A percentile compares a stretch with the other conserved stretches of the same genome.
Conservation (phyloP, 768 basidiomycete species). For the Termitomyces sp. region DNA sequence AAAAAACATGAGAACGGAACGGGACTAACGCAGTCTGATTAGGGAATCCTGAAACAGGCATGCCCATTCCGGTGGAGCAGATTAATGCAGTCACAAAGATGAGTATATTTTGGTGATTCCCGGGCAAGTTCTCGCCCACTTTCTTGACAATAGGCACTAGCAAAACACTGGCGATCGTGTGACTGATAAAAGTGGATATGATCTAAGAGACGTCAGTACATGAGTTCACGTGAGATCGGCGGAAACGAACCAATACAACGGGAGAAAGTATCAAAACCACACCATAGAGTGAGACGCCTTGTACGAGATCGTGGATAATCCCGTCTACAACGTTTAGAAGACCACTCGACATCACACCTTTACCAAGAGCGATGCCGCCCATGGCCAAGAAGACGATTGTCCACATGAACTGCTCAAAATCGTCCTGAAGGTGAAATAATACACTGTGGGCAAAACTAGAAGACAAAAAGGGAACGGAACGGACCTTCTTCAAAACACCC, state of each 20-base stretch:
- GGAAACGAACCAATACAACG: slow-evolving; percentile 58
- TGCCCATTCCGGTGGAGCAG: slow-evolving; percentile 96
- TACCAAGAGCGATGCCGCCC: slow-evolving; percentile 96
- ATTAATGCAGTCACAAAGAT: slow-evolving; percentile 92
- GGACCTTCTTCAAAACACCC: slow-evolving; percentile 88
- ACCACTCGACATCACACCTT: slow-evolving; percentile 88
- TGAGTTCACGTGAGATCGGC: slow-evolving; percentile 7
- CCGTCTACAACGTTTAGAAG: slow-evolving; percentile 76
- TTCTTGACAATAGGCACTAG: slow-evolving; percentile 95
- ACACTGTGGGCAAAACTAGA: background rate
- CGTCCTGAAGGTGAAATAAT: slow-evolving; percentile 52
- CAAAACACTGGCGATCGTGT: slow-evolving; percentile 93
- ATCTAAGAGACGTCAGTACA: slow-evolving; percentile 38
- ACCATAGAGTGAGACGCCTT: slow-evolving; percentile 59
- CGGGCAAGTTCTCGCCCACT: slow-evolving; percentile 77
- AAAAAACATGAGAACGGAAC: background rate
- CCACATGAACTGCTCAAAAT: slow-evolving; percentile 95
- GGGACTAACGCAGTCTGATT: slow-evolving; percentile 89
- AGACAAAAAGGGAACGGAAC: slow-evolving; percentile 4
- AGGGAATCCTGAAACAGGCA: slow-evolving; percentile 99
- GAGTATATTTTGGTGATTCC: slow-evolving; percentile 71
- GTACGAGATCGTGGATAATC: slow-evolving; percentile 54
- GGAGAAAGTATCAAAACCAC: slow-evolving; percentile 71
- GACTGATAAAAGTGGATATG: slow-evolving; percentile 94
- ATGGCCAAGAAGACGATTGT: slow-evolving; percentile 94